These are phyloP conservation scores for Amylostereum areolatum DNA, from an alignment of 1,284 basidiomycete genomes.

Conservation along the genomic window DNA sequence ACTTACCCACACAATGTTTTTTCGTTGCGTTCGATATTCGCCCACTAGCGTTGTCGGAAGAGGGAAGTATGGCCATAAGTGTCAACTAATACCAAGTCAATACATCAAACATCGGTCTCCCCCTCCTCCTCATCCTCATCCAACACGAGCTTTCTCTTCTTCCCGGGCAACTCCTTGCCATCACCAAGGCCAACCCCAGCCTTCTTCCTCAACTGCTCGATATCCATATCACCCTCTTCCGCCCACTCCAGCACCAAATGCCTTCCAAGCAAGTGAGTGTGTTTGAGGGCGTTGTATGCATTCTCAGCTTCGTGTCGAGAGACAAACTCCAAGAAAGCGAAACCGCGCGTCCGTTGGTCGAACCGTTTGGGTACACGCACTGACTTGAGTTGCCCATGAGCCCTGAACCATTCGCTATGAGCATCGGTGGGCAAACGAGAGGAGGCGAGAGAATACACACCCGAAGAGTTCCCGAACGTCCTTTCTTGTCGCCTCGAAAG, in stretches of 20 bases:
- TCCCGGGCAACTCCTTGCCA: conserved; percentile 61
- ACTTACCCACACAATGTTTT: no score
- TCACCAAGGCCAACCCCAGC: conserved; percentile 69
- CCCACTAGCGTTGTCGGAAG: no score
- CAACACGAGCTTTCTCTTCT: conserved; percentile 62
- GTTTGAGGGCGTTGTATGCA: conserved; percentile 77
- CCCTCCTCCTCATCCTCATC: conserved; percentile 35
- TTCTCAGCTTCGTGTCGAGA: conserved; percentile 84
- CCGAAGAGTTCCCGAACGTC: conserved; percentile 86
- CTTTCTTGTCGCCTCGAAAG: conserved; percentile 93
- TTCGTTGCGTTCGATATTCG: no score
- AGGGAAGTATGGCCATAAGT: no score
- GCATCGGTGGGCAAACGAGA: not conserved
- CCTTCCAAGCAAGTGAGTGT: conserved; percentile 93
- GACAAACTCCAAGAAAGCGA: conserved; percentile 93
- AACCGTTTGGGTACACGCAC: conserved; percentile 86
- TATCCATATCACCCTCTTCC: conserved; percentile 69
- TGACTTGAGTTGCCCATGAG: conserved; percentile 90
- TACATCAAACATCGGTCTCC: no score
- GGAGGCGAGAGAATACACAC: conserved; percentile 37
- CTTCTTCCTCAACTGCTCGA: conserved; percentile 74
- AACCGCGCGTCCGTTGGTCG: conserved; percentile 82
- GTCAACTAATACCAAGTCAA: no score
- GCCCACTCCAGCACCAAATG: conserved; percentile 96
- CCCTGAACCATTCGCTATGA: conserved; percentile 32